Base-by-base conservation (phyloP, 2,329 filamentous ascomycete species). In the Eutypella sp. region DNA sequence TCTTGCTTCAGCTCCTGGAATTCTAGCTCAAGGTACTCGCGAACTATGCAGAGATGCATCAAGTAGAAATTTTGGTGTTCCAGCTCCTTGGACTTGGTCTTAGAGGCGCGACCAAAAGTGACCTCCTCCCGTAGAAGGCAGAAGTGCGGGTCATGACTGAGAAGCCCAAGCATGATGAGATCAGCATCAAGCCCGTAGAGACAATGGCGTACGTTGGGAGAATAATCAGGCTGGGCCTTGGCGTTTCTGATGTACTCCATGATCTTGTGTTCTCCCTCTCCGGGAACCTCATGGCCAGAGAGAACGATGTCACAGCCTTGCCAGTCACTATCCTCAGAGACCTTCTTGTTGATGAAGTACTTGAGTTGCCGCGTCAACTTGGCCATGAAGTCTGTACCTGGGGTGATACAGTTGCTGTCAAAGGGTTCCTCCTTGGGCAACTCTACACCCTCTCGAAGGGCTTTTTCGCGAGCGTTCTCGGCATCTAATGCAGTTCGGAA, bases 171-270 rank as follows among this genome's bases (percentile, higher is more conserved):
- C 95, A 99, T 99, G 73, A 99, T 99, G 53, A 99, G 73, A 73
- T 99, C 93, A 38, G 93, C 93, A 70, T 99, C 93, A 41, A 99
- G 79, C 20, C 95, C 95, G 69, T 99, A 99, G 52, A 99, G 76
- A 68, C 95, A 99, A 69, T 99, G 93, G 47, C 93, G 88, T 51
- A 96, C 82, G 61, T 99, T 97, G 41, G 89, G 80, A 65, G 96
- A 85, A 68, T 99, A 99, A 52, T 85, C 82, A 2, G 88, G 88
- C 67, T 99, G 93, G 41, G 92, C 90, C 75, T 97, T 97, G 51
- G 93, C 89, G 68, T 95, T 89, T 57, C 93, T 87, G 67, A 99
- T 99, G 68, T 99, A 99, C 69, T 99, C 95, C 93, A 99, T 99
- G 69, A 99, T 96, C 73, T 99, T 99, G 75, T 99, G 93, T 69